A percentile compares a stretch with the other conserved stretches of the same genome.
phyloP scores from a whole-genome alignment of 768 basidiomycete species.

The Tulasnella sp. region DNA sequence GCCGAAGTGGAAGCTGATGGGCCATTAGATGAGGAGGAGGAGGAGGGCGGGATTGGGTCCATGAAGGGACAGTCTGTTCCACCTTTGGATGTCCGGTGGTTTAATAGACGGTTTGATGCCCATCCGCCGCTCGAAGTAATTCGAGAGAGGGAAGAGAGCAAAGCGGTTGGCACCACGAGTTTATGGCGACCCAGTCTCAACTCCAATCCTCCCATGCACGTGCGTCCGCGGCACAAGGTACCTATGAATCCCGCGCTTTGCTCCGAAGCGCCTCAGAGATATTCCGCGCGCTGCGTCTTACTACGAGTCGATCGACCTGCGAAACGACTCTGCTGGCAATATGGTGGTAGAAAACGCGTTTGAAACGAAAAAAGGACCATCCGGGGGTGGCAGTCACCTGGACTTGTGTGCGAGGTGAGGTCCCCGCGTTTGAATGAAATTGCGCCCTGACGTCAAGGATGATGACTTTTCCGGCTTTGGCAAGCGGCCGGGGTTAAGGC shows the following conservation, averaged over 20 bases:
- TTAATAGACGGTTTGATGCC: constrained; percentile 15
- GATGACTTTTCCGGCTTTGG: constrained; percentile 4
- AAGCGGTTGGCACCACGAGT: neutral
- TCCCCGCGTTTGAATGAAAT: constrained; percentile 7
- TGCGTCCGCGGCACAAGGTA: constrained; percentile 19
- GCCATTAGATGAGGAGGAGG: constrained; percentile 2
- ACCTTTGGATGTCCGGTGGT: constrained; percentile 24
- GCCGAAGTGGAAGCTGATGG: constrained; percentile 18
- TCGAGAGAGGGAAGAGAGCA: constrained; percentile 7
- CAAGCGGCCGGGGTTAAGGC: neutral
- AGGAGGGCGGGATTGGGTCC: constrained; percentile 10
- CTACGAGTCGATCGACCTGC: neutral
- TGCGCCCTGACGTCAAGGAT: neutral
- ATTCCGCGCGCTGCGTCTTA: neutral
- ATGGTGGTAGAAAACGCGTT: neutral
- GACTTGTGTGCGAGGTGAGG: neutral
- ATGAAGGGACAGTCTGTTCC: constrained; percentile 15
- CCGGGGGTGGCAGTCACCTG: neutral
- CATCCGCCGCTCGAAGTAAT: constrained; percentile 21
- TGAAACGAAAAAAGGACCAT: neutral
- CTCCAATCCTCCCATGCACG: constrained; percentile 29
- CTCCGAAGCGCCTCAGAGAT: constrained; percentile 1
- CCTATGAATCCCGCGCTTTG: neutral
- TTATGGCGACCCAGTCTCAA: constrained; percentile 14
- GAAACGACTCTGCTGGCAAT: neutral